phyloP scores from a whole-genome alignment of 306 rosid genomes.

The Hippophae tibetana region DNA sequence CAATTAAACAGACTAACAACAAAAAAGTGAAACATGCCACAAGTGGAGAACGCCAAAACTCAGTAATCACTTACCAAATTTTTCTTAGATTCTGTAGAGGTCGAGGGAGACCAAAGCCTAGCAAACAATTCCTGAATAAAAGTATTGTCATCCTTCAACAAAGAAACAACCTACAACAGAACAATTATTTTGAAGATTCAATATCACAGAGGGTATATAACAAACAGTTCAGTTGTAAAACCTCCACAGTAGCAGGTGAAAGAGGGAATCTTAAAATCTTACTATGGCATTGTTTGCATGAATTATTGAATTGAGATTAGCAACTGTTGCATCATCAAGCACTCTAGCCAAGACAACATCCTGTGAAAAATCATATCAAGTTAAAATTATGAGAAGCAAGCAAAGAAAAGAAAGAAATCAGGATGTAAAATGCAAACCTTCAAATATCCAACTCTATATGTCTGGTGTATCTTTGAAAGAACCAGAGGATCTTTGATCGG shows the following conservation, averaged over 20 bases:
- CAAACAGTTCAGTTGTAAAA: constrained; percentile 7
- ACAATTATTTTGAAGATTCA: constrained; percentile 18
- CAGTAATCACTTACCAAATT: constrained; percentile 53
- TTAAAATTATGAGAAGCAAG: constrained; percentile 17
- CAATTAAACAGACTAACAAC: too few relatives aligned
- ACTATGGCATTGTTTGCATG: constrained; percentile 78
- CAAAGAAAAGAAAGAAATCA: constrained; percentile 3
- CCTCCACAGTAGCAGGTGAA: constrained; percentile 17
- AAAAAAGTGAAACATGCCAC: too few relatives aligned
- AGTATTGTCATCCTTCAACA: constrained; percentile 72
- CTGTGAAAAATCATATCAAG: constrained; percentile 36
- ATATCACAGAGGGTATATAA: not conserved
- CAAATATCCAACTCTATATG: constrained; percentile 85
- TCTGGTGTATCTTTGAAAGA: constrained; percentile 90
- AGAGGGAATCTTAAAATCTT: constrained; percentile 26
- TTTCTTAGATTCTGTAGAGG: constrained; percentile 67
- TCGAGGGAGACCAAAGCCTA: constrained; percentile 61
- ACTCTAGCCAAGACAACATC: constrained; percentile 88
- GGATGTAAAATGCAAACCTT: constrained; percentile 46
- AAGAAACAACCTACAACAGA: constrained; percentile 64
- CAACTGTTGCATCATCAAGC: constrained; percentile 73
- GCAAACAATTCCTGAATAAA: constrained; percentile 92
- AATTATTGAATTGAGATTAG: constrained; percentile 77
- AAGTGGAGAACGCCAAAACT: not conserved
- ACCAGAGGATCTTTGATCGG: constrained; percentile 73